phyloP scores from a whole-genome alignment of 495 filamentous ascomycete genomes.

The Tuber borchii region DNA sequence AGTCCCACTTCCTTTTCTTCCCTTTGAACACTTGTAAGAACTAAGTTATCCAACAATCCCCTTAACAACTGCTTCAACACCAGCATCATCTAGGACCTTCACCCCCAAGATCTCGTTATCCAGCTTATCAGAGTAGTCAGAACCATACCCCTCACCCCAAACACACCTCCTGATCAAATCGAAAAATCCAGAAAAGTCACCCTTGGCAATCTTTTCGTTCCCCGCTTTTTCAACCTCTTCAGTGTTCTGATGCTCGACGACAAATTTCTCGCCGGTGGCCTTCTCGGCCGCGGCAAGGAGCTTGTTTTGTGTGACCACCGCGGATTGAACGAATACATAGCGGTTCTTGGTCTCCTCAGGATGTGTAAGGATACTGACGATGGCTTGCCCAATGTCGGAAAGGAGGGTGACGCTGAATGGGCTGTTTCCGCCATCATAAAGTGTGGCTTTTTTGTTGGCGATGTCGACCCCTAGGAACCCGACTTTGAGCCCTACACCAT shows the following conservation, averaged over 20 bases:
- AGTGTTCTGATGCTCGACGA: conserved; percentile 39
- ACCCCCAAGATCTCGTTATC: conserved; percentile 46
- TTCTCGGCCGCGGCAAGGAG: conserved; percentile 50
- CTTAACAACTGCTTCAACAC: conserved; percentile 36
- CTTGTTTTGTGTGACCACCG: conserved; percentile 52
- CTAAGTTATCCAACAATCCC: neutral
- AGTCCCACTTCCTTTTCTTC: neutral
- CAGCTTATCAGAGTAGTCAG: conserved; percentile 38
- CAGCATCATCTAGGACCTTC: conserved; percentile 35
- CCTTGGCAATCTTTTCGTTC: conserved; percentile 46
- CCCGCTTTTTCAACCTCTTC: conserved; percentile 47
- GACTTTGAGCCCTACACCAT: conserved; percentile 42
- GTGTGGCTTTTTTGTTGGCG: conserved; percentile 44
- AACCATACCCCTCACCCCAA: conserved; percentile 48
- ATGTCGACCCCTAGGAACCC: conserved; percentile 45
- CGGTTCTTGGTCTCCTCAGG: conserved; percentile 53
- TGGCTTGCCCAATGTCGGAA: conserved; percentile 47
- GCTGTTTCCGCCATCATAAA: conserved; percentile 54
- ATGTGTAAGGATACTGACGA: conserved; percentile 49
- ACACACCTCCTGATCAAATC: conserved; percentile 41
- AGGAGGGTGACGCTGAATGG: conserved; percentile 49
- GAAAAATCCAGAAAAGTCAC: conserved; percentile 46
- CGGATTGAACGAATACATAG: conserved; percentile 49
- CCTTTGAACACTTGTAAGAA: neutral
- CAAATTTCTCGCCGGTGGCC: conserved; percentile 44